Evolutionary conservation across 768 basidiomycete species (phyloP).

Genomic region (Artomyces pyxidatus): DNA sequence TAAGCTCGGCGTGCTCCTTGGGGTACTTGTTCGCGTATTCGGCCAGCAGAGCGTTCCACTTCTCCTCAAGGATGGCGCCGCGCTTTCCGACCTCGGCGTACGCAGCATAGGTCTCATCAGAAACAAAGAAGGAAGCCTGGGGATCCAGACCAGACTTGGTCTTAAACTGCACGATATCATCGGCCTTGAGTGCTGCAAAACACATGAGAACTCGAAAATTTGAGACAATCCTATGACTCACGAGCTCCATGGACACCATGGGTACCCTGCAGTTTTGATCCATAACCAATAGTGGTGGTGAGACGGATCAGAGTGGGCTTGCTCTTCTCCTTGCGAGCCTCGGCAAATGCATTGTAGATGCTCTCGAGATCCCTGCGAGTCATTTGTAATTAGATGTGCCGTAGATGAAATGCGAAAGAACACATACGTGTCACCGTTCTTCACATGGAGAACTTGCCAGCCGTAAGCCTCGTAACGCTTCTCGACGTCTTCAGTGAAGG

Average conservation of each 20-base stretch:
- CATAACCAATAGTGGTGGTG: slow-evolving; percentile 88
- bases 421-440: slow-evolving; percentile 67
- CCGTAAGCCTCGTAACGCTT: slow-evolving; percentile 86
- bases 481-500: slow-evolving; percentile 92
- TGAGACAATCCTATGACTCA: slow-evolving; percentile 35
- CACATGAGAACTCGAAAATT: slow-evolving; percentile 5
- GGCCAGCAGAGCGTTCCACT: slow-evolving; percentile 66
- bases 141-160: slow-evolving; percentile 76
- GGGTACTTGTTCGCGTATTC: slow-evolving; percentile 75
- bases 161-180: slow-evolving; percentile 82
- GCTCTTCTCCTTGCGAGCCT: slow-evolving; percentile 64
- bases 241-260: slow-evolving; percentile 93
- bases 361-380: slow-evolving; percentile 56
- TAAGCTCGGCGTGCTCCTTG: slow-evolving; percentile 77
- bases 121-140: slow-evolving; percentile 71
- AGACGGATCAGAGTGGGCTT: slow-evolving; percentile 87
- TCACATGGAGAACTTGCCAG: slow-evolving; percentile 86
- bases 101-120: slow-evolving; percentile 57
- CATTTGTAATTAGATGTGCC: slow-evolving; percentile 8
- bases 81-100: slow-evolving; percentile 62
- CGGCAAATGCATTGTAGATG: slow-evolving; percentile 72
- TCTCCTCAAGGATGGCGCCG: slow-evolving; percentile 63
- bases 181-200: slow-evolving; percentile 74
- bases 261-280: slow-evolving; percentile 88
- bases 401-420: neutral